Base-by-base conservation (phyloP, 176 grass and related monocot genomes). In the Oryza glumipatula region DNA sequence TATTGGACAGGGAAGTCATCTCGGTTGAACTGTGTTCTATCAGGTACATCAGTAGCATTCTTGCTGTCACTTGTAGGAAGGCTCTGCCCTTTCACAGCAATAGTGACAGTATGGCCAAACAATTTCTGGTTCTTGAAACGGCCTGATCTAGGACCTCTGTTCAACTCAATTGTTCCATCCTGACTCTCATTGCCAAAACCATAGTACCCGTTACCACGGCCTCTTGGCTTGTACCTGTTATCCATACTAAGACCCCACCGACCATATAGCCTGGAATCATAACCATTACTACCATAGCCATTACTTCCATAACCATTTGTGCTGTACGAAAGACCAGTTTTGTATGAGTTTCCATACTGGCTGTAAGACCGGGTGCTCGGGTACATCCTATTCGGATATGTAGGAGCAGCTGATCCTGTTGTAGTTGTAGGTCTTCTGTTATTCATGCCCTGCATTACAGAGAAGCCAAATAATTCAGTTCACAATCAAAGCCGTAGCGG, bases 131-230 rank as follows among this genome's bases (percentile, higher is more conserved):
- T 95, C 83, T 92, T 98, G 73, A 92, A 95, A 83, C 81, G 86
- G 11, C 95, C 91, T 28, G 93, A 92, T 48, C 95, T 86, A 54
- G 95, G 95, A 48, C 95, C 95, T 76, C 93, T 94, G 82, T 98
- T 98, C 60, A 95, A 76, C 84, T 98, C 95, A 73, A 84, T 90
- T 58, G 92, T 92, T 41, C 95, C 93, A 84, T 93, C 93, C 73
- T 98, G 91, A 71, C 80, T 88, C 82, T 91, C 93, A 67, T 80
- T 89, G 54, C 89, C 91, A 79, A 90, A 98, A 84, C 87, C 91
- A 84, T 92, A 94, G 68, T 88, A 89, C 72, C 84, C 87, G 12
- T 88, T 91, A 64, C 77, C 86, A 82, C 73, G 89, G 26, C 87
- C 87, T 70, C 92, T 86, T 48, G 93, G 85, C 76, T 92, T 95